Evolutionary conservation across 176 grass and related monocot genomes (phyloP), one percentile per base, ranked within the genome.

Genomic region (Avena sativa): DNA sequence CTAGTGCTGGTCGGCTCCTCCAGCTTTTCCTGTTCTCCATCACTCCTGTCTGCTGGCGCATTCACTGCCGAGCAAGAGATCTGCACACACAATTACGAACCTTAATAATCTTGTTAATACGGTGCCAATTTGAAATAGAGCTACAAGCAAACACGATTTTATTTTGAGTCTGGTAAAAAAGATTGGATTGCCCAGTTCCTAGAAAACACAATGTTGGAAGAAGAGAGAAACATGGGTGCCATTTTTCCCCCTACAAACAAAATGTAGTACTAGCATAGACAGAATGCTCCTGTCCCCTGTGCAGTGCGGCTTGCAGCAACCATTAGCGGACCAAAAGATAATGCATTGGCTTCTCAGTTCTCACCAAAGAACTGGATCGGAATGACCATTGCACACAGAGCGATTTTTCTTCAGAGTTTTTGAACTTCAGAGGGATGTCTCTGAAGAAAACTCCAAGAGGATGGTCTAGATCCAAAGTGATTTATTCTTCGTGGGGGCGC

Each of bases 21-120:
- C 62, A 76, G 91, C 91, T 89, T 95, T 90, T 93, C 82, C 68
- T 89, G 87, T 28, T 93, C 89, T 89, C 77, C 88, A 80, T 95
- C 81, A 87, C 71, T 89, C 79, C 76, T 89, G 68, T 91, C 86
- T 89, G 88, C 53, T 73, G 83, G 74, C 13, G 59, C 80, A 90
- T 88, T 95, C 87, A 86, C 84, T 69, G 87, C 91, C 6, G 85
- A 93, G 89, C 89, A 90, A 70, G 91, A 91, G 81, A 95, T 95
- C 93, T 95, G 93, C 81, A 71, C 43, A 86, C 66, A 12, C 61
- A 88, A 16, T 81, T 87, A 79, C 79, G 66, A 64, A 10, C 53
- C 57, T 62, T 55, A 82, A n/a, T 55, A 82, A n/a, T 12, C 46
- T 40, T 51, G 72, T 82, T 65, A 86, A 43, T 43, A 19, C 36